phyloP scores from a whole-genome alignment of 306 rosid species.

The Vigna radiata region DNA sequence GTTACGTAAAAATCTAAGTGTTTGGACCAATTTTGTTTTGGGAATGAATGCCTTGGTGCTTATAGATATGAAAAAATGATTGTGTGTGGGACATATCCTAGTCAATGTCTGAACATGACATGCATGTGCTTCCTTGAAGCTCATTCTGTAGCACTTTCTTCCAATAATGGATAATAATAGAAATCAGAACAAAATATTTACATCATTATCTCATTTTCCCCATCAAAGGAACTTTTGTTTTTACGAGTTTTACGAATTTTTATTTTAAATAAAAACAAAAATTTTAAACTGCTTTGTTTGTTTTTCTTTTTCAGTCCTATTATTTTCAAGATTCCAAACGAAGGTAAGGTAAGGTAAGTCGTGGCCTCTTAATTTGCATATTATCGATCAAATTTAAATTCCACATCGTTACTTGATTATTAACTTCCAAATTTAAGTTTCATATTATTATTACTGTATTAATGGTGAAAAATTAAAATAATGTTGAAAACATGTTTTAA shows the following conservation, averaged over 20 bases:
- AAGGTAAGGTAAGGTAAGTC: no score
- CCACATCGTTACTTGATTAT: no score
- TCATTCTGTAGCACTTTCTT: no score
- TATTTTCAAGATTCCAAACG: not conserved
- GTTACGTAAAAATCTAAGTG: not conserved
- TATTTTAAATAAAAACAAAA: no score
- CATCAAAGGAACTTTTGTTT: not conserved
- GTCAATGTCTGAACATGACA: not conserved
- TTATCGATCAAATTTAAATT: no score
- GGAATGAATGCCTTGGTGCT: not conserved
- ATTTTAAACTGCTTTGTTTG: no score
- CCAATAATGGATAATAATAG: no score
- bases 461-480: no score
- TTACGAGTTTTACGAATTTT: not conserved
- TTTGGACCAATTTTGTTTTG: not conserved
- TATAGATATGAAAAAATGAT: not conserved
- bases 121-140: not conserved
- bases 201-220: not conserved
- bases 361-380: no score
- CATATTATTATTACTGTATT: no score
- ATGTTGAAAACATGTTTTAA: not conserved
- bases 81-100: not conserved
- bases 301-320: not conserved
- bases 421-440: no score
- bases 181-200: not conserved